phyloP scores from a whole-genome alignment of 2,329 filamentous ascomycete species.

The Fusarium virguliforme region DNA sequence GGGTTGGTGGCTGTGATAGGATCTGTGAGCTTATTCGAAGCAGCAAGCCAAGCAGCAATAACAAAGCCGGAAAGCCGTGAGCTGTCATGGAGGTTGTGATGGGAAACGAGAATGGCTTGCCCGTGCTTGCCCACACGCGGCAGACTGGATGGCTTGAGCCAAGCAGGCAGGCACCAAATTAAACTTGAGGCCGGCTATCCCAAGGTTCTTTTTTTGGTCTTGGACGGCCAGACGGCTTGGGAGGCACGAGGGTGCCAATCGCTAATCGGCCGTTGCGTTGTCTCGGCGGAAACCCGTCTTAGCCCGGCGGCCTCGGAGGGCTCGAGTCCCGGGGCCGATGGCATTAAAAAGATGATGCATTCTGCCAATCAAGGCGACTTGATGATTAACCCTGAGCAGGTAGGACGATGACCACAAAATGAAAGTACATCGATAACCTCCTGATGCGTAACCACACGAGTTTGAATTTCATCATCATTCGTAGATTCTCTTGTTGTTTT shows the following conservation, averaged over 20 bases:
- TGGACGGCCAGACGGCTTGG: neutral
- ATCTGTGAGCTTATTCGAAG: slow-evolving; percentile 11
- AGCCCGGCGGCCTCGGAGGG: neutral
- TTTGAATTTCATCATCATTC: neutral
- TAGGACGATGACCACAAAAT: neutral
- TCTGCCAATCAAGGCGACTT: no score
- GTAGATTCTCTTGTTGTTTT: slow-evolving; percentile 16
- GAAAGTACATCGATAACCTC: neutral
- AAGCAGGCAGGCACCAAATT: slow-evolving; percentile 1
- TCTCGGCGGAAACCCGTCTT: slow-evolving; percentile 32
- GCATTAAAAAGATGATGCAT: neutral
- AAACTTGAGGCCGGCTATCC: slow-evolving; percentile 3
- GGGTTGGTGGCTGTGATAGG: slow-evolving; percentile 14
- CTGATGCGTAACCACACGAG: neutral
- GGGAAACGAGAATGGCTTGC: slow-evolving; percentile 27
- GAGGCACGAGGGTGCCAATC: neutral
- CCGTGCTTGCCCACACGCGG: neutral
- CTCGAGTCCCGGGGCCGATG: slow-evolving; percentile 10
- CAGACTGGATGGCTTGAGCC: slow-evolving; percentile 7
- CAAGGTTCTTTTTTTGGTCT: neutral
- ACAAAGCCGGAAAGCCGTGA: slow-evolving; percentile 17
- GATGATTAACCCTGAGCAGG: neutral
- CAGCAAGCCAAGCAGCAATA: slow-evolving; percentile 7
- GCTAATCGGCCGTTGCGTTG: slow-evolving; percentile 7
- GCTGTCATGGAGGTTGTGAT: slow-evolving; percentile 34